Evolutionary conservation across 495 filamentous ascomycete genomes (phyloP).

Genomic region (Filosporella fistucella): DNA sequence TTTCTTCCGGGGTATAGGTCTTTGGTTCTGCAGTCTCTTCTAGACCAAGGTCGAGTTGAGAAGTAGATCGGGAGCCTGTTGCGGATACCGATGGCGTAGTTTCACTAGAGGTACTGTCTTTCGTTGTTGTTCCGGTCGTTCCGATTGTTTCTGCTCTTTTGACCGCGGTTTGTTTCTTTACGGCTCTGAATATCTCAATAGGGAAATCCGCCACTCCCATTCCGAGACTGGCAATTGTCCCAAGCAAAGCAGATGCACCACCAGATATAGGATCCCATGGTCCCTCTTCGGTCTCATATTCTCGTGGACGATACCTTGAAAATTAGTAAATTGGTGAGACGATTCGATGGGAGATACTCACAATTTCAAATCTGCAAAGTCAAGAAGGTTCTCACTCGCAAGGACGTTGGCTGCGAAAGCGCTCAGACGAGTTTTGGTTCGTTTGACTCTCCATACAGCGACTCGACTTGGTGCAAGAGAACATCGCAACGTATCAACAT

Average conservation of each 20-base stretch:
- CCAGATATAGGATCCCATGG: constrained; percentile 71
- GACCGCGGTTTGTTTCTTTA: constrained; percentile 18
- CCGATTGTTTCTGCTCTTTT: neutral
- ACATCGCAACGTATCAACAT: constrained; percentile 58
- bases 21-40: neutral
- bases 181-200: constrained; percentile 51
- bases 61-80: constrained; percentile 6
- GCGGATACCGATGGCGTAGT: constrained; percentile 1
- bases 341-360: constrained; percentile 33
- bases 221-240: constrained; percentile 67
- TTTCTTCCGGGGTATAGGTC: neutral
- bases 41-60: constrained; percentile 7
- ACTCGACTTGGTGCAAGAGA: constrained; percentile 56
- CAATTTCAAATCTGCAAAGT: constrained; percentile 65
- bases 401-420: constrained; percentile 63
- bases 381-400: constrained; percentile 54
- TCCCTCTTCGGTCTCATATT: constrained; percentile 69
- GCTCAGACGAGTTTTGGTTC: constrained; percentile 59
- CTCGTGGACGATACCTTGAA: constrained; percentile 55
- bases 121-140: constrained; percentile 2
- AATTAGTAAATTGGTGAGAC: constrained; percentile 18
- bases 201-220: constrained; percentile 85
- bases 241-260: constrained; percentile 66
- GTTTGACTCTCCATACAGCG: constrained; percentile 67
- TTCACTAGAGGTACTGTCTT: constrained; percentile 1